Evolutionary conservation across 1,284 basidiomycete species (phyloP), one percentile per base, ranked within the genome.

Genomic region (Sporisorium scitamineum): DNA sequence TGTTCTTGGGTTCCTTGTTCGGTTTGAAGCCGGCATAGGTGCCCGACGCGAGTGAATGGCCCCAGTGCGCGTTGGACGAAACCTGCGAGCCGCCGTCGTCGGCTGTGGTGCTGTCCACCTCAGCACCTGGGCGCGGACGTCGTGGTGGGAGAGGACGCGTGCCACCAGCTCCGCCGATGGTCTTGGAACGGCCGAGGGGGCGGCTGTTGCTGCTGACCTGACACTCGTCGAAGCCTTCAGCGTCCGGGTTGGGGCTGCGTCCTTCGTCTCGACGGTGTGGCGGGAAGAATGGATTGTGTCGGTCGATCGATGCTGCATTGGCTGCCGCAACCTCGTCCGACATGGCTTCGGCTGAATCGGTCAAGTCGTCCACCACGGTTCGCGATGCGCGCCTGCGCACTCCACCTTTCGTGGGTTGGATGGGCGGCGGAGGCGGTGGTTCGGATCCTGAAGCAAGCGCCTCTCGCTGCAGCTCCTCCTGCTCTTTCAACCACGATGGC

Each of bases 401-500:
- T 3, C 65, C 69, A 4, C 62, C 78, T 26, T 78, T 76, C 2
- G 70, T 70, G 13, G 77, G 75, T 26, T 70, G 66, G 42, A 72
- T 67, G 3, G 71, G 76, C 9, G 79, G 80, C 6, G 76, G 80
- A 11, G 79, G 71, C 27, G 75, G 76, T 14, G 72, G 63, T 22
- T 71, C 73, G 18, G 70, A 76, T n/a, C 80, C 83, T 3, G 67
- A 61, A 0, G 63, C 65, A 22, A 80, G 65, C n/a, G 79, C 63
- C 34, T 80, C 72, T 7, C 77, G 65, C 60, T 81, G 80, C 34
- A 84, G 58, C 61, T 80, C 78, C 44, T 85, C 82, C 57, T 85
- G 84, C 70, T 85, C 84, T 48, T 78, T 78, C 44, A 85, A 65
- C 84, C 84, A 85, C 5, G 77, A 70, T 2, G 84, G 84, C 31